These are phyloP conservation scores for Beauveria caledonica DNA, from an alignment of 2,329 filamentous ascomycete species.

Conservation along the genomic window DNA sequence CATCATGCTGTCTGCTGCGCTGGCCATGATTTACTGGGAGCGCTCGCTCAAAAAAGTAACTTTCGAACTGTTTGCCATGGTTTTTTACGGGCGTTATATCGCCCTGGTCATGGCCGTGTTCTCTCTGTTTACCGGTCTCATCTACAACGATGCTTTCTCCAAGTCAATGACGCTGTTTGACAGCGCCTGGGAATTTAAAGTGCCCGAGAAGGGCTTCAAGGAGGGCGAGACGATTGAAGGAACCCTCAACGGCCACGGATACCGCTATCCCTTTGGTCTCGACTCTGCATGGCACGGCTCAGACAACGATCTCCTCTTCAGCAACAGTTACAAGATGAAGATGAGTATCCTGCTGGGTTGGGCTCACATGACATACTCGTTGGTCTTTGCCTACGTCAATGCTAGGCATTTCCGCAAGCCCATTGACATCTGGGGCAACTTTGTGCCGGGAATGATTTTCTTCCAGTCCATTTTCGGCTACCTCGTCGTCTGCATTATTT, in stretches of 20 bases:
- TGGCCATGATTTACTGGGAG: conserved; percentile 96
- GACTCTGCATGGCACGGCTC: conserved; percentile 96
- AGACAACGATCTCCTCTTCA: conserved; percentile 91
- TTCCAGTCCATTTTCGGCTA: conserved; percentile 99
- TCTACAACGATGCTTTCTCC: conserved; percentile 98
- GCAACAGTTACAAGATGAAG: conserved; percentile 99
- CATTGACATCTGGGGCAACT: conserved; percentile 96
- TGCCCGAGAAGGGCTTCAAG: conserved; percentile 55
- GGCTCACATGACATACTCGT: conserved; percentile 97
- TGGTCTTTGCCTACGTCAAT: conserved; percentile 88
- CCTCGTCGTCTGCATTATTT: conserved; percentile 85
- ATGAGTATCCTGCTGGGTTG: conserved; percentile 96
- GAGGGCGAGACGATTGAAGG: conserved; percentile 57
- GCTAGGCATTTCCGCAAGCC: conserved; percentile 89
- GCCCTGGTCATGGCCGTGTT: conserved; percentile 97
- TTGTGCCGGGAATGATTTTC: conserved; percentile 97
- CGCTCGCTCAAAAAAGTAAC: conserved; percentile 83
- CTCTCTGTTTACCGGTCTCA: conserved; percentile 91
- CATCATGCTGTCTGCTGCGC: conserved; percentile 76
- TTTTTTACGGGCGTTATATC: conserved; percentile 97
- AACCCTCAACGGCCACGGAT: conserved; percentile 55
- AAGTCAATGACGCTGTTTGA: conserved; percentile 82
- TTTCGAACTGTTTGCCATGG: conserved; percentile 95
- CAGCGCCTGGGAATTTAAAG: conserved; percentile 78
- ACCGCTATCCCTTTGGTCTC: conserved; percentile 91